These are phyloP conservation scores for Globisporangium middletonii DNA, from an alignment of 352 stramenopile genomes.

Conservation along the genomic window DNA sequence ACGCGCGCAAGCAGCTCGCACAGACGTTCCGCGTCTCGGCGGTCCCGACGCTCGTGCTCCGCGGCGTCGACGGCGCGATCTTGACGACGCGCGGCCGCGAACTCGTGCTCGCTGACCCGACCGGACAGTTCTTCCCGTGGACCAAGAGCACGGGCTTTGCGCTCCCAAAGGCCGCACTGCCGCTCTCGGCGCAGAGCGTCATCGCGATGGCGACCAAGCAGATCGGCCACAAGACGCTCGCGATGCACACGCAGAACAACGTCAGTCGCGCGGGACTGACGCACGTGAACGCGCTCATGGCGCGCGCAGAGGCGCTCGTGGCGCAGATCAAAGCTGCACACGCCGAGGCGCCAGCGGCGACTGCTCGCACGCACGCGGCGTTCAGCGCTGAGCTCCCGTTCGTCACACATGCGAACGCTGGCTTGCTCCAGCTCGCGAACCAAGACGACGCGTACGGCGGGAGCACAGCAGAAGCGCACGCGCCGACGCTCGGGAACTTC, in stretches of 20 bases:
- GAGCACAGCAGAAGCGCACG: slow-evolving; percentile 56
- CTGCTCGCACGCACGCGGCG: slow-evolving; percentile 10
- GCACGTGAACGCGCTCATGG: slow-evolving; percentile 53
- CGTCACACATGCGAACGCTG: slow-evolving; percentile 48
- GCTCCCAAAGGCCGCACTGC: slow-evolving; percentile 42
- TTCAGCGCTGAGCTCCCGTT: slow-evolving; percentile 39
- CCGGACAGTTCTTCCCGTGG: slow-evolving; percentile 64
- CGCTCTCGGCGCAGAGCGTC: slow-evolving; percentile 51
- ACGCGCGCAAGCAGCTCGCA: slow-evolving; percentile 63
- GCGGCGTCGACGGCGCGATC: slow-evolving; percentile 41
- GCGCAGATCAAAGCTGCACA: slow-evolving; percentile 20
- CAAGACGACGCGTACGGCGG: slow-evolving; percentile 76
- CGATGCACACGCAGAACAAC: slow-evolving; percentile 38
- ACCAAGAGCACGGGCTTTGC: slow-evolving; percentile 31
- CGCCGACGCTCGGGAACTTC: slow-evolving; percentile 71
- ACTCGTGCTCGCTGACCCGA: slow-evolving; percentile 56
- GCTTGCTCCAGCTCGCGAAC: slow-evolving; percentile 44
- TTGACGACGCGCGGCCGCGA: slow-evolving; percentile 69
- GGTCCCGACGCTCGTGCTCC: slow-evolving; percentile 60
- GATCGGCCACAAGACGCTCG: slow-evolving; percentile 66
- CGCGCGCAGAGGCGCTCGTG: slow-evolving; percentile 38
- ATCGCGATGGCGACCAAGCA: slow-evolving; percentile 70
- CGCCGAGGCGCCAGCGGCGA: slow-evolving; percentile 9
- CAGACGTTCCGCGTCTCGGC: slow-evolving; percentile 53
- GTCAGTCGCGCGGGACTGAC: slow-evolving; percentile 30